These are phyloP conservation scores for Tardiomyces blankii DNA, from an alignment of 1,139 yeast genomes.

Conservation along the genomic window DNA sequence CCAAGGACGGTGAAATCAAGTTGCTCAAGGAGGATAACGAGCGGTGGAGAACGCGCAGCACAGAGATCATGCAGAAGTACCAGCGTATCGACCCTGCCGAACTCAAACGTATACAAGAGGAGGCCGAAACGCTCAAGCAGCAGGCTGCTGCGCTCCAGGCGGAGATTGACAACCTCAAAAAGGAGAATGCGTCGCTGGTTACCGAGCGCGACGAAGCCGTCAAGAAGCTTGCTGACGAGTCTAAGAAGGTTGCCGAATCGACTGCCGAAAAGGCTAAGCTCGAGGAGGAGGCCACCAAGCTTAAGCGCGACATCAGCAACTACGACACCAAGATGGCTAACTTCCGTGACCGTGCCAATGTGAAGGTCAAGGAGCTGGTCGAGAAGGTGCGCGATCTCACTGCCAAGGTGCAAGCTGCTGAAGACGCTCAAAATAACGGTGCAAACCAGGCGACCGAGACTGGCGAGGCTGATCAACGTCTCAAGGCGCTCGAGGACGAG, in stretches of 20 bases:
- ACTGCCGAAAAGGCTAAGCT: conserved; percentile 7
- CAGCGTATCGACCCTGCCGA: conserved; percentile 5
- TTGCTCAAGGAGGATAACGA: conserved; percentile 34
- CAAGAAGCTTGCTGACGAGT: conserved; percentile 3
- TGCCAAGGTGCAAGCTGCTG: not conserved
- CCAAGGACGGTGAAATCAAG: conserved; percentile 32
- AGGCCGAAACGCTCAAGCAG: conserved; percentile 5
- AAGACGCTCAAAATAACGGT: not conserved
- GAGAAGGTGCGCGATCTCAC: not conserved
- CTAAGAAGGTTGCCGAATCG: conserved; percentile 4
- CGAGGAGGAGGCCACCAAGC: conserved; percentile 4
- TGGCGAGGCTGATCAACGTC: not conserved
- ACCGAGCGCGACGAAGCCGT: conserved; percentile 11
- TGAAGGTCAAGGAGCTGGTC: not conserved
- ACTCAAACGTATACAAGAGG: conserved; percentile 8
- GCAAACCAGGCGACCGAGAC: not conserved
- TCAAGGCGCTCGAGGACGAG: conserved; percentile 4
- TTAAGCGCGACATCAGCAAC: not conserved
- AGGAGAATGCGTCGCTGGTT: conserved; percentile 2
- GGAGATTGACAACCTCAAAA: conserved; percentile 7
- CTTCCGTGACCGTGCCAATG: not conserved
- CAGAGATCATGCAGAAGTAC: conserved; percentile 13
- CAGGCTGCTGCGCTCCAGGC: conserved; percentile 6
- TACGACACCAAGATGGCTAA: not conserved
- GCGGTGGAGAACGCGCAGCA: conserved; percentile 43